Base-by-base conservation (phyloP, 768 basidiomycete genomes). In the Amanita fuliginea region DNA sequence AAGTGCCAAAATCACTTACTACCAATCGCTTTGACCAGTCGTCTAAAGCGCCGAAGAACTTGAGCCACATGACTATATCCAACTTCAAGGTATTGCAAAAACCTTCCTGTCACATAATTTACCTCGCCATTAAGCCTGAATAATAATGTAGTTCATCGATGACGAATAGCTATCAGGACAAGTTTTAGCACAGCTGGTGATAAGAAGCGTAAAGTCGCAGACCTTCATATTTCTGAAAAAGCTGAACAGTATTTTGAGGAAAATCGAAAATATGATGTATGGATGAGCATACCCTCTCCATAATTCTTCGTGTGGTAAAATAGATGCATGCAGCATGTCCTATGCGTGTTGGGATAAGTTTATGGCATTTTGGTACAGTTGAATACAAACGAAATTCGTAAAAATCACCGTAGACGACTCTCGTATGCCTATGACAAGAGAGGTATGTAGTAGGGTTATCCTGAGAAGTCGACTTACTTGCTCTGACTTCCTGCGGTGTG, bases 111-210 rank as follows among this genome's bases (percentile, higher is more conserved):
- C 32, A 32, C 32, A 32, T 5, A 3, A 51, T 54, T 19, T 55
- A 84, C 87, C 86, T 89, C 54, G 90, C 92, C 46, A 93, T 74
- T 9, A 85, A 65, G 34, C 84, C 83, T 1, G 78, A 73, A 58
- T 95, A 94, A 59, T 88, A 92, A 62, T 95, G 91, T 32, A 94
- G 60, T 60, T 95, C 91, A 58, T 93, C 87, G 2, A 92, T 81
- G 0, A 78, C 89, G 47, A 94, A 71, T 11, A 91, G 67, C 70
- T 80, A 48, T 4, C 11, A 14, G 40, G 14, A 9, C 36, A 7
- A 2, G 1, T 14, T 5, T 50, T 19, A 35, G 40, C 24, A 36
- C 22, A 21, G n/a, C 11, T 10, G 7, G 14, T 28, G 8, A 10
- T 5, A 16, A 24, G 33, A 41, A 7, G 10, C 18, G n/a, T 6